Conservation (phyloP, 108 stramenopile genomes). For the Pinguiococcus pyrenoidosus region DNA sequence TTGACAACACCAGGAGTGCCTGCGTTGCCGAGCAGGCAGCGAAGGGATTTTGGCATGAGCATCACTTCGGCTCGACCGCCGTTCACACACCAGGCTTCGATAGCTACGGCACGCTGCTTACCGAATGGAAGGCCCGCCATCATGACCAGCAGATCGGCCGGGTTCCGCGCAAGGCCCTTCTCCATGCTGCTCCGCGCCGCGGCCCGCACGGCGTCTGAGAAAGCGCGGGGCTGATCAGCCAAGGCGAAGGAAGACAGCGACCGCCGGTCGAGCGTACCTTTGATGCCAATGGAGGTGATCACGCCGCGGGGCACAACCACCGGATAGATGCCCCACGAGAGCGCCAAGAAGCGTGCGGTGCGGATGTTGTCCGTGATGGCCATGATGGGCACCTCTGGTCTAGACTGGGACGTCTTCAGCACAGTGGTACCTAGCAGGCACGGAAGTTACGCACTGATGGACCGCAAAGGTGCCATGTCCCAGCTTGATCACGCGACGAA, state of each 20-base stretch:
- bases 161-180: slow-evolving; percentile 64
- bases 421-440: slow-evolving; percentile 47
- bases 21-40: not conserved
- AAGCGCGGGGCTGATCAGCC: not conserved
- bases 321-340: slow-evolving; percentile 83
- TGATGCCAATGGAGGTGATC: not conserved
- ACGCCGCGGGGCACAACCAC: slow-evolving; percentile 17
- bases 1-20: slow-evolving; percentile 78
- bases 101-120: no score
- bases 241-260: not conserved
- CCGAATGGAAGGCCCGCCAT: slow-evolving; percentile 70
- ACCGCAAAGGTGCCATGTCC: not conserved
- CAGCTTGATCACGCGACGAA: no score
- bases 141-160: slow-evolving; percentile 73
- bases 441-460: slow-evolving; percentile 5
- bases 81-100: no score
- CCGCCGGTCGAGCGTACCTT: slow-evolving; percentile 2
- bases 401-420: slow-evolving; percentile 56
- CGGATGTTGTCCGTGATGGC: slow-evolving; percentile 78
- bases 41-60: no score
- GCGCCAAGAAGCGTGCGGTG: slow-evolving; percentile 67
- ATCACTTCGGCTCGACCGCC: no score
- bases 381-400: slow-evolving; percentile 76
- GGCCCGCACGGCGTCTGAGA: slow-evolving; percentile 49
- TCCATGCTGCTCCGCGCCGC: slow-evolving; percentile 55